These are phyloP conservation scores for Cladophialophora carrionii DNA, from an alignment of 2,329 filamentous ascomycete genomes.

Conservation along the genomic window DNA sequence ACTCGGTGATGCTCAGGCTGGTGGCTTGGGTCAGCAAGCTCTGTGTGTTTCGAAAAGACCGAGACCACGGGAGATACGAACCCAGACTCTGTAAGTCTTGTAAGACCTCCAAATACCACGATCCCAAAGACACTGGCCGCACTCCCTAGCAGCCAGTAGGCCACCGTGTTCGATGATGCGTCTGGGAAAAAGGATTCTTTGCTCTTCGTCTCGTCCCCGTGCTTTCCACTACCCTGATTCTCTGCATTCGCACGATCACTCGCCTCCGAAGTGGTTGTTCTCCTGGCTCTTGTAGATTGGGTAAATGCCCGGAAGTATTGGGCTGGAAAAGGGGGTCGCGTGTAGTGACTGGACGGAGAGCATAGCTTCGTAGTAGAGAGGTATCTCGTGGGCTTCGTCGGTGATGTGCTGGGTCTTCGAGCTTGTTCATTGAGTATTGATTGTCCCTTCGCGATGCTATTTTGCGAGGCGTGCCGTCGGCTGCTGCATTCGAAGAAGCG, in stretches of 20 bases:
- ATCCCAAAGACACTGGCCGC: conserved; percentile 95
- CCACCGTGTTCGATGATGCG: conserved; percentile 74
- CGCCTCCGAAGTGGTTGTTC: not conserved
- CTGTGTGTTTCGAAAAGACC: not conserved
- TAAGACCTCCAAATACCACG: conserved; percentile 91
- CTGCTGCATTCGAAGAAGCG: conserved; percentile 35
- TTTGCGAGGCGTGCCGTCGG: conserved; percentile 16
- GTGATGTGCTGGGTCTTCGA: conserved; percentile 12
- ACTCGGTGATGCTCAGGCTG: conserved; percentile 97
- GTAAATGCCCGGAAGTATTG: conserved; percentile 22
- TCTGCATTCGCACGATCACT: conserved; percentile 1
- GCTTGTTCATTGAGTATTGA: not conserved
- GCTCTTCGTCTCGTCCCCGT: conserved; percentile 16
- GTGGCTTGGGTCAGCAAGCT: conserved; percentile 15
- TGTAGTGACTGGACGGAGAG: not conserved
- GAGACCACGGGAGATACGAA: conserved; percentile 45
- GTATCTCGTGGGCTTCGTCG: not conserved
- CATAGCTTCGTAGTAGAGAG: not conserved
- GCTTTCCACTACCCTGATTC: not conserved
- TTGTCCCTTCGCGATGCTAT: not conserved
- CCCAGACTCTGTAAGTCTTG: conserved; percentile 93
- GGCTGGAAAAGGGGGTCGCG: not conserved
- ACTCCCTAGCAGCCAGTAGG: conserved; percentile 89
- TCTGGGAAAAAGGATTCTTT: conserved; percentile 54
- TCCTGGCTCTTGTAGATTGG: conserved; percentile 20